Conservation (phyloP, 2,329 filamentous ascomycete species). For the Aspergillus aculeatus region DNA sequence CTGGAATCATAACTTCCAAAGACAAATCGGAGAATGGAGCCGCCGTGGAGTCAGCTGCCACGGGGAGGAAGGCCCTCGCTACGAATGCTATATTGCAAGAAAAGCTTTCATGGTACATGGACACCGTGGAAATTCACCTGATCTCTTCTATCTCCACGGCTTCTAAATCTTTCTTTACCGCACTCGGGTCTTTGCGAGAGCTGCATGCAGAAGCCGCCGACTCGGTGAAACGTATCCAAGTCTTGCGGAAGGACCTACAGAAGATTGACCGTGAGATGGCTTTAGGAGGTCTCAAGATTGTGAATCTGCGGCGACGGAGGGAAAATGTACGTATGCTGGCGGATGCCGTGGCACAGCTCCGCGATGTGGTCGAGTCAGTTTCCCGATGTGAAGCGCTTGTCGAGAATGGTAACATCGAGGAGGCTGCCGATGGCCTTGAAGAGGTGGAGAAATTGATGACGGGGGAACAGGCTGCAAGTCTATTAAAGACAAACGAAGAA, state of each 20-base stretch:
- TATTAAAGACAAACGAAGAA: conserved; percentile 27
- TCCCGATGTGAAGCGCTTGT: conserved; percentile 76
- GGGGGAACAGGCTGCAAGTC: conserved; percentile 58
- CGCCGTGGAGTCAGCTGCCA: conserved; percentile 54
- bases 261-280: conserved; percentile 85
- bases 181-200: conserved; percentile 84
- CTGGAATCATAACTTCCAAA: conserved; percentile 79
- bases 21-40: conserved; percentile 58
- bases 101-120: conserved; percentile 99
- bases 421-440: conserved; percentile 75
- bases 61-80: conserved; percentile 76
- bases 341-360: conserved; percentile 78
- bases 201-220: conserved; percentile 89
- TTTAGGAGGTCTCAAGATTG: conserved; percentile 76
- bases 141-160: conserved; percentile 95
- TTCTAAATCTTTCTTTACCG: conserved; percentile 94
- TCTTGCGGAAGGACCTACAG: conserved; percentile 73
- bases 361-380: conserved; percentile 72
- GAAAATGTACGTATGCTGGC: conserved; percentile 83
- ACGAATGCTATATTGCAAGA: conserved; percentile 97
- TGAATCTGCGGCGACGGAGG: conserved; percentile 75
- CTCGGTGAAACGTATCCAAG: conserved; percentile 83
- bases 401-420: conserved; percentile 77
- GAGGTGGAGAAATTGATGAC: conserved; percentile 75
- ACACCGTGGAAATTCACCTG: conserved; percentile 94